Evolutionary conservation across 2,329 filamentous ascomycete species (phyloP).

Genomic region (Ambrosiella xylebori): DNA sequence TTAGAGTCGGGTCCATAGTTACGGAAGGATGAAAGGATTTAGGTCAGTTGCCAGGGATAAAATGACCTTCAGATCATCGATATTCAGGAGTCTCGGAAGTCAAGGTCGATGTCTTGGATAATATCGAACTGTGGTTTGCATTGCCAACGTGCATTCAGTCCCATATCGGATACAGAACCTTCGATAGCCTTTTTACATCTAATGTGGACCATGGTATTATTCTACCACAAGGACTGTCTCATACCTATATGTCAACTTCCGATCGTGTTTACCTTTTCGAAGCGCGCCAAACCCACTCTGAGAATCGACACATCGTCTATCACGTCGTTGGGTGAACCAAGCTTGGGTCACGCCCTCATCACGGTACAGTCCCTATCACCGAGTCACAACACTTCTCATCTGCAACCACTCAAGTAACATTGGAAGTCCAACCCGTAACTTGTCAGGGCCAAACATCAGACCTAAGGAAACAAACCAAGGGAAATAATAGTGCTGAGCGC

Average conservation of each 20-base stretch:
- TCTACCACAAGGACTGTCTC: background rate
- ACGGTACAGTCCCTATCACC: background rate
- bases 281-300: background rate
- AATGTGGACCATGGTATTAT: too few relatives aligned
- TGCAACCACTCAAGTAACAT: background rate
- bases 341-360: background rate
- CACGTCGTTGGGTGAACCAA: conserved; percentile 3
- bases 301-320: background rate
- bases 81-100: background rate
- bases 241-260: background rate
- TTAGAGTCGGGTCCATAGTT: too few relatives aligned
- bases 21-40: too few relatives aligned
- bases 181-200: background rate
- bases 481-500: background rate
- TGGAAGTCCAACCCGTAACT: background rate
- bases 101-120: background rate
- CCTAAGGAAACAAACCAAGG: background rate
- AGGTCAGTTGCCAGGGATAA: too few relatives aligned
- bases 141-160: too few relatives aligned
- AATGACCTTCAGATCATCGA: background rate
- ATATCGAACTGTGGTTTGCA: background rate
- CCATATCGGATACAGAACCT: too few relatives aligned
- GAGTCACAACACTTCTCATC: background rate
- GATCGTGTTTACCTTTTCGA: background rate
- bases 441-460: background rate